These are phyloP conservation scores for Rosa hybrid DNA, from an alignment of 331 rosid species.

Conservation along the genomic window DNA sequence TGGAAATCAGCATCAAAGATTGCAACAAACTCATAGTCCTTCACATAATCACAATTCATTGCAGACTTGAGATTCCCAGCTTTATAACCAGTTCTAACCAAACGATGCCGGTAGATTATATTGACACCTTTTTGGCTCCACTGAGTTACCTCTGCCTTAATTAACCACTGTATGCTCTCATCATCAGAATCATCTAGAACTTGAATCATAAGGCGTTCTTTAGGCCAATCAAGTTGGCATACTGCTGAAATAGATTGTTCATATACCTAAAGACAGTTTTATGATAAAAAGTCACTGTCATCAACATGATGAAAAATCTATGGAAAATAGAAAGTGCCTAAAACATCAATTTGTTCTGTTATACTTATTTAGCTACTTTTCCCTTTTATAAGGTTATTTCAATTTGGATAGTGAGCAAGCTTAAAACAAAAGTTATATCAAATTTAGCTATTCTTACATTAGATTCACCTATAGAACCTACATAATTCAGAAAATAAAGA, in stretches of 20 bases:
- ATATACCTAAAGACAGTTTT: slow-evolving; percentile 18
- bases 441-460: not conserved
- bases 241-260: slow-evolving; percentile 29
- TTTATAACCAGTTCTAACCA: slow-evolving; percentile 55
- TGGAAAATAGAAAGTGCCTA: not conserved
- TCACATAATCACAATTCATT: slow-evolving; percentile 54
- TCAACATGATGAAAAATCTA: not conserved
- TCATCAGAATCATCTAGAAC: slow-evolving; percentile 27
- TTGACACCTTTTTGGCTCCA: slow-evolving; percentile 62
- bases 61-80: slow-evolving; percentile 68
- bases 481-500: not conserved
- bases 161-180: slow-evolving; percentile 22
- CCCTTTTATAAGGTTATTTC: not conserved
- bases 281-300: not conserved
- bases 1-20: slow-evolving; percentile 65
- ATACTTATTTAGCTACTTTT: not conserved
- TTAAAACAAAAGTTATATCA: not conserved
- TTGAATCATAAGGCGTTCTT: slow-evolving; percentile 20
- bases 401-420: not conserved
- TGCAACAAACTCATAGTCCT: slow-evolving; percentile 58
- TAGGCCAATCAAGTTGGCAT: slow-evolving; percentile 26
- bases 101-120: slow-evolving; percentile 56
- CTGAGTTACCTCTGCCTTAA: slow-evolving; percentile 22
- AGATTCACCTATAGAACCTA: not conserved
- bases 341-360: slow-evolving; percentile 5